These are phyloP conservation scores for Phanerodontia chrysosporium DNA, from an alignment of 768 basidiomycete species.

Conservation along the genomic window DNA sequence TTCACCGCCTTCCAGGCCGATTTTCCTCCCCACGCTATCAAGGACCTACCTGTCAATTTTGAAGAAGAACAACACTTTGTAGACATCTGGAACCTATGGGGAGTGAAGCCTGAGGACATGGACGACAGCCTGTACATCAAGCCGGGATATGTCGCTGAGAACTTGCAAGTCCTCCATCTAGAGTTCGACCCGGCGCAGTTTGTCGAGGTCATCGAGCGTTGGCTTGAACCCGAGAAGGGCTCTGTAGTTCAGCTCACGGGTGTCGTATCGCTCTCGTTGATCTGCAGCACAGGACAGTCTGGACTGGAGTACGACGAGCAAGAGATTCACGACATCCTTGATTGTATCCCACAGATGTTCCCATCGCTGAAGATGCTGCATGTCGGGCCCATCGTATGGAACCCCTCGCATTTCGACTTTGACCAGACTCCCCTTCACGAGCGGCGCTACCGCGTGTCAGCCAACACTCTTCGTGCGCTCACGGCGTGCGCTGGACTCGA, in stretches of 20 bases:
- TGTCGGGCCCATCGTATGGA: neutral
- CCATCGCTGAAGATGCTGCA: neutral
- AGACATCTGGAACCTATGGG: neutral
- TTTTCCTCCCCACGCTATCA: too few species aligned
- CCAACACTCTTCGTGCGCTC: neutral
- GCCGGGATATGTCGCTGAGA: too few species aligned
- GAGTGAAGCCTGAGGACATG: too few species aligned
- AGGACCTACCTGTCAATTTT: too few species aligned
- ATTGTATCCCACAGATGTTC: neutral
- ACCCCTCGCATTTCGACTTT: too few species aligned
- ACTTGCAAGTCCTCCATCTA: neutral
- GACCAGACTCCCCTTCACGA: too few species aligned
- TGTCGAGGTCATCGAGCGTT: too few species aligned
- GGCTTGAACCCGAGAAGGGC: too few species aligned
- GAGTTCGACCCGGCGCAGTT: too few species aligned
- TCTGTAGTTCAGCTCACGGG: neutral
- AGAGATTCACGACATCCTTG: neutral
- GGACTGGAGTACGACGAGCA: neutral
- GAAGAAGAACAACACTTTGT: too few species aligned
- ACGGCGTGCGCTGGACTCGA: neutral
- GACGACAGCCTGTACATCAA: too few species aligned
- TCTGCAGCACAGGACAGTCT: neutral
- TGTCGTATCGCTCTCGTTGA: neutral
- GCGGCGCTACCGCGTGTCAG: neutral
- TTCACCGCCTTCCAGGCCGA: neutral